Evolutionary conservation across 176 grass and related monocot species (phyloP).

Genomic region (Cenchrus purpureus): DNA sequence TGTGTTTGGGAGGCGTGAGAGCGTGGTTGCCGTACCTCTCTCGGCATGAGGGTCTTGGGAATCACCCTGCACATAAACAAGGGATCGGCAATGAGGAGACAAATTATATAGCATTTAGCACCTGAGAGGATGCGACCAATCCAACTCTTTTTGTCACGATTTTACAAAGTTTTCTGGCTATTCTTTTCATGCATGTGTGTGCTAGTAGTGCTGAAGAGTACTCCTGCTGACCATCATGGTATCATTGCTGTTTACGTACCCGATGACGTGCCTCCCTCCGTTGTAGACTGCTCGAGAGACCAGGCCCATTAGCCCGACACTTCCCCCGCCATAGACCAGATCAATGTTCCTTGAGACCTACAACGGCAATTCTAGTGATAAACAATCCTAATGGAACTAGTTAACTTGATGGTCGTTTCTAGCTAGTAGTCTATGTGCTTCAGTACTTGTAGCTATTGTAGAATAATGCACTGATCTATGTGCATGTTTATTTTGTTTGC

Average conservation of each 20-base stretch:
- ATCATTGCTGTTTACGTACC: constrained; percentile 65
- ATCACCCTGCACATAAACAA: constrained; percentile 58
- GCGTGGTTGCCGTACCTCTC: constrained; percentile 52
- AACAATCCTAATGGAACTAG: constrained; percentile 3
- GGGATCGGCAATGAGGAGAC: constrained; percentile 46
- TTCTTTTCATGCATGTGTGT: constrained; percentile 46
- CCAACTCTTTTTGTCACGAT: constrained; percentile 41
- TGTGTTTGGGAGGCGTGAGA: constrained; percentile 33
- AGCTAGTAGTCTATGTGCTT: neutral
- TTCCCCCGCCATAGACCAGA: constrained; percentile 70
- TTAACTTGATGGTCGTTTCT: neutral
- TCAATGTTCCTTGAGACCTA: constrained; percentile 69
- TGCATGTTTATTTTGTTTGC: neutral
- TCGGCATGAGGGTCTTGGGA: constrained; percentile 77
- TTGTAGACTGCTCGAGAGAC: constrained; percentile 68
- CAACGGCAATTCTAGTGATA: neutral
- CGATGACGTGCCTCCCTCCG: constrained; percentile 69
- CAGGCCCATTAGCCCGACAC: constrained; percentile 66
- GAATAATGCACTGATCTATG: neutral
- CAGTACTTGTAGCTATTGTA: neutral
- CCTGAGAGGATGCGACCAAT: constrained; percentile 52
- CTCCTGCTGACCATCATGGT: neutral
- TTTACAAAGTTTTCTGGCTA: constrained; percentile 26
- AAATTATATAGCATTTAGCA: constrained; percentile 44
- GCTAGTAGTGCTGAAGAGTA: constrained; percentile 38